A percentile compares a stretch with the other conserved stretches of the same genome.
Conservation (phyloP, 192 early-diverging fungal species). For the Linnemannia elongata region DNA sequence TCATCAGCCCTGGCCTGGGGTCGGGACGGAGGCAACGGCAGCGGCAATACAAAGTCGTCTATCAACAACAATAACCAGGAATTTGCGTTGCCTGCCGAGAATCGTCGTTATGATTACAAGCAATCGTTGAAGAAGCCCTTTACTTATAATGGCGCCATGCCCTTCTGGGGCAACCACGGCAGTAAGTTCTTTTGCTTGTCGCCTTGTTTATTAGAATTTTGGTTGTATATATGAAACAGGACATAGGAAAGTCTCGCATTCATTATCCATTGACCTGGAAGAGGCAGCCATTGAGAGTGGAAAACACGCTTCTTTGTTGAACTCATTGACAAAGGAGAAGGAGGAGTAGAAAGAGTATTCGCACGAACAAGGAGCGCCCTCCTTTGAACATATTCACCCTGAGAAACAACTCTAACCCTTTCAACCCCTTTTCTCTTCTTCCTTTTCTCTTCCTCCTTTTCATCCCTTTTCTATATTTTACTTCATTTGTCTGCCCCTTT, state of each 20-base stretch:
- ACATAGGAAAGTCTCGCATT: too few relatives aligned
- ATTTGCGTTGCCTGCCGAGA: constrained; percentile 24
- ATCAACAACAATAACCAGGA: not conserved
- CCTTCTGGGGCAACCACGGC: constrained; percentile 66
- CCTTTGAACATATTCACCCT: not conserved
- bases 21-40: not conserved
- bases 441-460: not conserved
- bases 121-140: constrained; percentile 73
- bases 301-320: too few relatives aligned
- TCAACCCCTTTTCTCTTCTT: not conserved
- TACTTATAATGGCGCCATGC: constrained; percentile 63
- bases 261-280: too few relatives aligned
- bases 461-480: not conserved
- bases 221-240: not conserved
- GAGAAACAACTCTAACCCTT: not conserved
- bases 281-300: too few relatives aligned
- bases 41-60: not conserved
- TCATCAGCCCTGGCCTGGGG: constrained; percentile 46
- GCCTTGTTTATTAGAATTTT: not conserved
- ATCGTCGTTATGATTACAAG: constrained; percentile 69
- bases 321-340: too few relatives aligned
- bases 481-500: not conserved
- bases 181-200: constrained; percentile 35
- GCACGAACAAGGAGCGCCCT: not conserved
- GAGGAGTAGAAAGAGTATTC: too few relatives aligned